Conservation (phyloP, 495 filamentous ascomycete species). For the Lepidopterella palustris region DNA sequence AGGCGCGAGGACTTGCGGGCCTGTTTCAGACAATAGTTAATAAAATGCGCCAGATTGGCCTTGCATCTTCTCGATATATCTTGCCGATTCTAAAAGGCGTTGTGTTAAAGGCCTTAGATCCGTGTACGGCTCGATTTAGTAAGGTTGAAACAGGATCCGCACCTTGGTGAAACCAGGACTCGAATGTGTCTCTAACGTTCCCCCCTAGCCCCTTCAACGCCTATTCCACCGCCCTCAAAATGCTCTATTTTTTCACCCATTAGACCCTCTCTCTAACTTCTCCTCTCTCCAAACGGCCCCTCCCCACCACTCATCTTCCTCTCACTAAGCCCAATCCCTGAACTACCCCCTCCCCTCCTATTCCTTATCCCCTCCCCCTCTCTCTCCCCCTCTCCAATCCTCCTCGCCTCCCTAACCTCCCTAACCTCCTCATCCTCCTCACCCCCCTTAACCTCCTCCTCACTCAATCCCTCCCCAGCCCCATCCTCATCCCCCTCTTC, state of each 20-base stretch:
- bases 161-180: no score
- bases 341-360: neutral
- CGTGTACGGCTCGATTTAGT: no score
- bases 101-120: no score
- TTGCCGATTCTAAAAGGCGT: no score
- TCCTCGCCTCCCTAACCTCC: constrained; percentile 38
- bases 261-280: neutral
- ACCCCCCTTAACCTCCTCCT: neutral
- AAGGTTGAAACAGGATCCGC: no score
- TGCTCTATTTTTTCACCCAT: neutral
- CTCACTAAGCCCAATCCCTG: neutral
- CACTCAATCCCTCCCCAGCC: constrained; percentile 7
- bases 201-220: no score
- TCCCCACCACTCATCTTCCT: neutral
- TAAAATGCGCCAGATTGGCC: no score
- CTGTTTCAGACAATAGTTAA: no score
- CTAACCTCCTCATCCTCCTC: constrained; percentile 45
- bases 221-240: neutral
- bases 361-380: constrained; percentile 21
- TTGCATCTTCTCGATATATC: no score
- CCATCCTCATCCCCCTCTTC: constrained; percentile 26
- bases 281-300: neutral
- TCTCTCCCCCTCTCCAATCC: constrained; percentile 31
- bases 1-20: no score
- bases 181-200: no score